Conservation (phyloP, 495 filamentous ascomycete species). For the Xylaria nigripes region DNA sequence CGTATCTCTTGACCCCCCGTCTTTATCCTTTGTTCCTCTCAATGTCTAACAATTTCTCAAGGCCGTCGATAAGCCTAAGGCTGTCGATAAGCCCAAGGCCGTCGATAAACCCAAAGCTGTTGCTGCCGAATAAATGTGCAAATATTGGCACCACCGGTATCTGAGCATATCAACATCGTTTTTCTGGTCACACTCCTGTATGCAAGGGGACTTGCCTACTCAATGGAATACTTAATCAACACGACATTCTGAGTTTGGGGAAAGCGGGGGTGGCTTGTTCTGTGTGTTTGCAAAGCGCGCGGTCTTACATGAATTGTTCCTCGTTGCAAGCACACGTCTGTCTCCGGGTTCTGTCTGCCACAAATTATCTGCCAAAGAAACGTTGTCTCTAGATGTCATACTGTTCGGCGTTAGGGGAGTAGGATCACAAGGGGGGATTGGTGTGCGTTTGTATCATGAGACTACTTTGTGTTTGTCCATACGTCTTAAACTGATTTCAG, state of each 20-base stretch:
- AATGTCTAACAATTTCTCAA: conserved; percentile 15
- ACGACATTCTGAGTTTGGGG: neutral
- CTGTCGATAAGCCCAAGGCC: conserved; percentile 33
- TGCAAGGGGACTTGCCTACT: neutral
- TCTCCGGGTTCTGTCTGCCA: neutral
- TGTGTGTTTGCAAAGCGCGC: neutral
- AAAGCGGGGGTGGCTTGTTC: neutral
- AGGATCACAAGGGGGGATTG: neutral
- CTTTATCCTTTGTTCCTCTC: neutral
- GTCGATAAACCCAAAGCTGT: conserved; percentile 23
- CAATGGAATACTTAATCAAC: neutral
- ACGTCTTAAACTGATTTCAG: neutral
- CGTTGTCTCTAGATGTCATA: neutral
- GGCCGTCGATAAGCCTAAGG: conserved; percentile 34
- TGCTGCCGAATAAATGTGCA: neutral
- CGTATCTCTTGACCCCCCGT: neutral
- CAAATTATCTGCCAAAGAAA: neutral
- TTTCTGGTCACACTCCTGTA: neutral
- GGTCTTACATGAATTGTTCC: neutral
- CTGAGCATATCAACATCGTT: neutral
- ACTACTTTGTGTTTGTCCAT: conserved; percentile 1
- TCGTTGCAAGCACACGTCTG: neutral
- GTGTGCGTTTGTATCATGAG: conserved; percentile 6
- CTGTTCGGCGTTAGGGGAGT: conserved; percentile 9
- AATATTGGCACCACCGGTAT: neutral